Conservation (phyloP, 148 eudicot genomes). For the Chenopodium quinoa region DNA sequence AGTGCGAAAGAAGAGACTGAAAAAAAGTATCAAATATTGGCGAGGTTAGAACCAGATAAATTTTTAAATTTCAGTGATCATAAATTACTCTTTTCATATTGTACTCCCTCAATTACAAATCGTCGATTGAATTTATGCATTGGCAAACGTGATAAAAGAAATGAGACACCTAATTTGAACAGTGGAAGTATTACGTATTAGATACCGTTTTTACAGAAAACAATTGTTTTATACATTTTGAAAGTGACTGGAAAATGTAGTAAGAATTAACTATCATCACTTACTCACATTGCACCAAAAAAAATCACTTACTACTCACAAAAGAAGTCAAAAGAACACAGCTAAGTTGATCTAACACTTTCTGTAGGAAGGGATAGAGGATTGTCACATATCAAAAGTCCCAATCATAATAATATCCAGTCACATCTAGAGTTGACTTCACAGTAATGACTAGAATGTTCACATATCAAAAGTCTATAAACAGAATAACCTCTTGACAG, state of each 20-base stretch:
- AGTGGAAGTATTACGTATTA: no score
- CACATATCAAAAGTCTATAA: neutral
- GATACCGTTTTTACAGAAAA: neutral
- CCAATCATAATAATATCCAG: no score
- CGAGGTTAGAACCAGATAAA: conserved; percentile 11
- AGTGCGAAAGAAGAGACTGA: conserved; percentile 79
- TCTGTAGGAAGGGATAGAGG: no score
- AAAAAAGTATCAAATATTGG: conserved; percentile 23
- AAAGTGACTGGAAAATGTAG: neutral
- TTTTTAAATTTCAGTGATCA: neutral
- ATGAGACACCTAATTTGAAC: no score
- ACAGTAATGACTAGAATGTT: neutral
- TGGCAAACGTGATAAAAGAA: no score
- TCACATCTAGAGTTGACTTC: neutral
- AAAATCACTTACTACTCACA: neutral
- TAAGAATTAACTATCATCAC: neutral
- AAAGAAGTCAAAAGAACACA: neutral
- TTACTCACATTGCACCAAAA: neutral
- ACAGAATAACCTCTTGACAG: neutral
- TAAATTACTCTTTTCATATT: neutral
- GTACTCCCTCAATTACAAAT: neutral
- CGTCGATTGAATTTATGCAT: no score
- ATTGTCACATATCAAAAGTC: no score
- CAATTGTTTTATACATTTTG: neutral
- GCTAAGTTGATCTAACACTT: neutral